A percentile compares a stretch with the other conserved stretches of the same genome.
Conservation (phyloP, 116 monocot species). For the Trichopus zeylanicus region DNA sequence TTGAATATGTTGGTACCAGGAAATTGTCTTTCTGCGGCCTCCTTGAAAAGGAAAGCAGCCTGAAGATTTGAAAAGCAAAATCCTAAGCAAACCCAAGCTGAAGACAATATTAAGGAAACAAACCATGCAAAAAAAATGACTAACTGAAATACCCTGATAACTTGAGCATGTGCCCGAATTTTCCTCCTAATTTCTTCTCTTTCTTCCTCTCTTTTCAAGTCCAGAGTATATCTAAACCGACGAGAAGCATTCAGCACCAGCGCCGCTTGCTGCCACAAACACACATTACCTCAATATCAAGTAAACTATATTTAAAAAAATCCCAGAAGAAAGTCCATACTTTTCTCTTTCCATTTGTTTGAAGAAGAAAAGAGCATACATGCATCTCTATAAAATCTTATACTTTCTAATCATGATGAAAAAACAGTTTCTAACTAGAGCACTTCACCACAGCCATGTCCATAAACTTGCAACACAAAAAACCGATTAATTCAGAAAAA, state of each 20-base stretch:
- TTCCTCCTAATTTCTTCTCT: slow-evolving; percentile 79
- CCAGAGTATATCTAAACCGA: slow-evolving; percentile 94
- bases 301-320: not conserved
- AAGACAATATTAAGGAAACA: not conserved
- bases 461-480: too few species aligned
- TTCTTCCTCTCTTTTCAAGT: slow-evolving; percentile 84
- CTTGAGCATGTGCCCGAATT: slow-evolving; percentile 94
- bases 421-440: too few species aligned
- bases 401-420: too few species aligned
- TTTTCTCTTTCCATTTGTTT: too few species aligned
- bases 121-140: not conserved
- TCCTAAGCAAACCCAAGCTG: not conserved
- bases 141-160: slow-evolving; percentile 65
- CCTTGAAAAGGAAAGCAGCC: slow-evolving; percentile 95
- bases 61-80: slow-evolving; percentile 16
- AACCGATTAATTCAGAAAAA: too few species aligned
- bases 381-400: too few species aligned
- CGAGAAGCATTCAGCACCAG: slow-evolving; percentile 98
- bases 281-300: slow-evolving; percentile 5
- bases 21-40: slow-evolving; percentile 63
- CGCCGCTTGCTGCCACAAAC: slow-evolving; percentile 80
- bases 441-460: too few species aligned
- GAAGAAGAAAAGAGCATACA: too few species aligned
- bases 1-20: slow-evolving; percentile 30
- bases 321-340: too few species aligned